Conservation (phyloP, 306 rosid species). For the Prunus mira region DNA sequence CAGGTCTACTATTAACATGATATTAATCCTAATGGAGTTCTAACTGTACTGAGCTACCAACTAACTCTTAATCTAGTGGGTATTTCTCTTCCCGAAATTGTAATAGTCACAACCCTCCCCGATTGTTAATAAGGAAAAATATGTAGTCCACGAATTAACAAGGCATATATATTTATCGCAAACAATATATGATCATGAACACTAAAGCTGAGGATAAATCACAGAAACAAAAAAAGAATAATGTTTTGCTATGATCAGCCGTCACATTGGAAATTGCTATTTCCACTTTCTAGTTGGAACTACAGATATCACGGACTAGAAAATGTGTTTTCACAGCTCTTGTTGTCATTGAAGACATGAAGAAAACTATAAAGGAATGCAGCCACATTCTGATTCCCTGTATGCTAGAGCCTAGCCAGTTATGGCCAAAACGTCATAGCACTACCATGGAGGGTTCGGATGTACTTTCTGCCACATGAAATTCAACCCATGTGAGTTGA, state of each 20-base stretch:
- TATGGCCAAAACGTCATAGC: conserved; percentile 58
- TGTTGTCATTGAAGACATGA: conserved; percentile 26
- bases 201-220: not conserved
- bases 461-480: conserved; percentile 32
- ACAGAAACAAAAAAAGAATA: not conserved
- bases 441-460: conserved; percentile 27
- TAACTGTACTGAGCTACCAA: no score
- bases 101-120: no score
- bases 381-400: conserved; percentile 57
- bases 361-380: conserved; percentile 55
- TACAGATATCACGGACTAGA: conserved; percentile 21
- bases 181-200: not conserved
- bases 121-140: no score
- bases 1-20: no score
- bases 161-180: not conserved
- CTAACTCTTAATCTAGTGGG: no score
- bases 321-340: conserved; percentile 1
- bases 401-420: conserved; percentile 45
- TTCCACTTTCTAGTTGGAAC: conserved; percentile 39
- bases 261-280: not conserved
- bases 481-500: conserved; percentile 37
- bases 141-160: not conserved
- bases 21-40: no score
- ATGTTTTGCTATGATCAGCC: not conserved
- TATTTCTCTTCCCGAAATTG: no score